Evolutionary conservation across 2,329 filamentous ascomycete genomes (phyloP).

Genomic region (Arthrinium puccinioides): DNA sequence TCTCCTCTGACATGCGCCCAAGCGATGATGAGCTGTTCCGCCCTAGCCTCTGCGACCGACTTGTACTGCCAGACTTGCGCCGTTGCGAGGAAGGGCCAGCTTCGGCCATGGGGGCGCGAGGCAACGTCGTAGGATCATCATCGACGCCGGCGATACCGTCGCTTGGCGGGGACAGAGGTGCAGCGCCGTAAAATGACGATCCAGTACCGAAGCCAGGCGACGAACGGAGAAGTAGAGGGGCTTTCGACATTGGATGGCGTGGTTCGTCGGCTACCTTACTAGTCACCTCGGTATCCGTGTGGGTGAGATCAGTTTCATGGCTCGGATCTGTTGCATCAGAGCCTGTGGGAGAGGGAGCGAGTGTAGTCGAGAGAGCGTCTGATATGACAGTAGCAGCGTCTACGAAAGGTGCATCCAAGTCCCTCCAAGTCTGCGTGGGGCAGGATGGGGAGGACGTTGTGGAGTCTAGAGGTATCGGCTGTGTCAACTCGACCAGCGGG

Average conservation of each 20-base stretch:
- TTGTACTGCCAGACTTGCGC: constrained; percentile 16
- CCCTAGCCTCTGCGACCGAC: constrained; percentile 12
- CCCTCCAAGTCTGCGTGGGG: no score
- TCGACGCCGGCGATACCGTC: constrained; percentile 25
- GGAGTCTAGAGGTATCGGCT: no score
- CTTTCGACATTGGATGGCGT: constrained; percentile 30
- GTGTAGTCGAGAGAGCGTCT: no score
- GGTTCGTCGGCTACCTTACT: constrained; percentile 10
- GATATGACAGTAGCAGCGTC: no score
- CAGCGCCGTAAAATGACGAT: constrained; percentile 54
- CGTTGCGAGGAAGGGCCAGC: constrained; percentile 12
- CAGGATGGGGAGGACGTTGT: no score
- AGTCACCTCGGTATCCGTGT: constrained; percentile 13
- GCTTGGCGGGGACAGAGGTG: constrained; percentile 36
- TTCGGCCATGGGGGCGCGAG: constrained; percentile 15
- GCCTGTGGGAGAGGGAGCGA: no score
- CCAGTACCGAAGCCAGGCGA: constrained; percentile 53
- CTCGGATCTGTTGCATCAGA: no score
- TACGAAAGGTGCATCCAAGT: no score
- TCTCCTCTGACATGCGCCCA: constrained; percentile 36
- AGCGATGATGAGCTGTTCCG: constrained; percentile 19
- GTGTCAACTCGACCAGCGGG: no score
- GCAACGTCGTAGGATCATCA: constrained; percentile 12
- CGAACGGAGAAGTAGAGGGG: constrained; percentile 51
- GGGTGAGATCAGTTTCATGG: constrained; percentile 14